phyloP scores from a whole-genome alignment of 2,329 filamentous ascomycete species.

The Pestalotiopsis sp. region DNA sequence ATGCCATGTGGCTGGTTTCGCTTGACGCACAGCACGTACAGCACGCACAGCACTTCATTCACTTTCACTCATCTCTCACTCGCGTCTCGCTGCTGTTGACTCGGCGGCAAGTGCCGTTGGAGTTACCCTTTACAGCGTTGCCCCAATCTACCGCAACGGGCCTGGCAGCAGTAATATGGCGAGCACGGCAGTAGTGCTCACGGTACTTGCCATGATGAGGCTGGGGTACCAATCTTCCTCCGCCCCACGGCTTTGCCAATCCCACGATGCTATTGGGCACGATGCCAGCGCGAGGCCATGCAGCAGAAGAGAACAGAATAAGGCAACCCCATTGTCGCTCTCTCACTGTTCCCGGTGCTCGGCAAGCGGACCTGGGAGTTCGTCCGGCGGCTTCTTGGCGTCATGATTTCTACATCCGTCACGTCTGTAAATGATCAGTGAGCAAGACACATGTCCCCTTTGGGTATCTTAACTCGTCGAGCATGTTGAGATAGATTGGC shows the following conservation, averaged over 20 bases:
- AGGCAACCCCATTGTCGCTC: not conserved
- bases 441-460: not conserved
- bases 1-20: constrained; percentile 6
- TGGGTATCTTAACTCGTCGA: not conserved
- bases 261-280: not conserved
- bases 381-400: constrained; percentile 8
- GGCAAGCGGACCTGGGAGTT: constrained; percentile 11
- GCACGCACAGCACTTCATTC: no score
- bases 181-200: not conserved
- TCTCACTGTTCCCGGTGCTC: not conserved
- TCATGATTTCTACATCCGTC: not conserved
- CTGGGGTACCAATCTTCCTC: not conserved
- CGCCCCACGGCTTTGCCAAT: not conserved
- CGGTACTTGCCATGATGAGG: constrained; percentile 2
- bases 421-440: not conserved
- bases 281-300: not conserved
- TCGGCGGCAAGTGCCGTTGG: not conserved
- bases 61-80: not conserved
- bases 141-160: not conserved
- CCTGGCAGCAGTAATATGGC: not conserved
- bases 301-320: not conserved
- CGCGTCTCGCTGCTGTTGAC: not conserved
- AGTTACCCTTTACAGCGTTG: not conserved
- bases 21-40: no score
- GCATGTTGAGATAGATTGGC: not conserved